Evolutionary conservation across 805 yeast genomes (phyloP), one percentile per base, ranked within the genome.

Genomic region (Yamadazyma philogaea): DNA sequence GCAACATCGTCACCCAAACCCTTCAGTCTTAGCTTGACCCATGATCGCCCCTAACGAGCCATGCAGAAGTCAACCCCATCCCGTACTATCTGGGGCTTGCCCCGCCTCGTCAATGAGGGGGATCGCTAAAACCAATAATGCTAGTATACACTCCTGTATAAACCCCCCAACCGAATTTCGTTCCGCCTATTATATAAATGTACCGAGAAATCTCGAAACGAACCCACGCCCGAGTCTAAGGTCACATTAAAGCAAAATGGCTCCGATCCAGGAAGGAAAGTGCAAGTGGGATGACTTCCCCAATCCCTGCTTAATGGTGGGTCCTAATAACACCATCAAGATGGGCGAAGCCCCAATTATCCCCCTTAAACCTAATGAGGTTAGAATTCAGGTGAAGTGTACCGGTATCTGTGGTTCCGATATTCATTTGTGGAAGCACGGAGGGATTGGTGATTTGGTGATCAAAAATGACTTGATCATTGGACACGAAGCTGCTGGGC

Each of bases 401-500:
- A 55, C 57, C 14, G 59, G 60, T 18, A 53, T 55, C 30, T 56
- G 60, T 46, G 60, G 57, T 22, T 42, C 52, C 30, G 61, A 55
- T 36, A 55, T 56, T 36, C 60, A 56, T 31, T 47, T 51, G 20
- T 55, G 59, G 56, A 55, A 55, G 45, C 42, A 53, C 12, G 57
- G 61, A 11, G 50, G 49, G 4, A 49, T 56, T 43, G 59, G 60
- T 18, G 55, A 75, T 41, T 56, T 70, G 46, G 57, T 53, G 11
- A 60, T 71, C 21, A 45, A 54, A 11, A 65, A 64, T 17, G 64
- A 66, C 47, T 56, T 69, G 44, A 59, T 65, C 35, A 51, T 70
- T 37, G 78, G 78, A 11, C 77, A 72, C 46, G 78, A 73, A 57
- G 55, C 69, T 22, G 52, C 71, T 17, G 78, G 78, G 37, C 72